Base-by-base conservation (phyloP, 2,329 filamentous ascomycete species). In the Arthrobotrys conoides region DNA sequence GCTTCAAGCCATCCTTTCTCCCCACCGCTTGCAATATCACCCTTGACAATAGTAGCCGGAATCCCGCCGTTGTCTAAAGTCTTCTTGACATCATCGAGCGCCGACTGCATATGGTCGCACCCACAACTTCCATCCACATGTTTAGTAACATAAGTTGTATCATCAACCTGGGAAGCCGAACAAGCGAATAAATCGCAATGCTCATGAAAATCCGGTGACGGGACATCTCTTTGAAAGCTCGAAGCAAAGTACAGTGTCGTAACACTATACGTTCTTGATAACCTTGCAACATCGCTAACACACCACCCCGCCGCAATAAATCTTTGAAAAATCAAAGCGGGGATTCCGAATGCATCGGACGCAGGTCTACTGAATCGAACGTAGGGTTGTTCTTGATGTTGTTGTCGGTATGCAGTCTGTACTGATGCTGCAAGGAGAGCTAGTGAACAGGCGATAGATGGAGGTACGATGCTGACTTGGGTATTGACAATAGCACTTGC, bases 81-180 rank as follows among this genome's bases (percentile, higher is more conserved):
- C 18, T 22, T 27, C 33, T 51, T 61, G 2, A 80, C 73, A 61
- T 59, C 55, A 24, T 53, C 68, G n/a, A 79, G 46, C 16, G 76
- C 51, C 20, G 73, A 65, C 5, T 53, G 68, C 49, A 80, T 80
- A 51, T 80, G 78, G 18, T 80, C 64, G 59, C 78, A 80, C 20
- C 51, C 41, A 22, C 68, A 71, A 5, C 33, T 69, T 48, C 48
- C 63, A 48, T 69, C 64, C 20, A 73, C 70, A 46, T 79, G 76
- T 36, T 76, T 79, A 3, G 70, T 79, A 24, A 68, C 64, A 55
- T 79, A 79, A 12, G 76, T 79, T 18, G 63, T 44, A 48, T 73
- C 76, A 53, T 79, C 76, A 22, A 79, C 70, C 24, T 79, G 68
- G 6, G 69, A 65, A 57, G 76, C 76, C 48, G 67, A 76, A 36